These are phyloP conservation scores for Paramecium bursaria DNA, from an alignment of 73 alveolate genomes.

Conservation along the genomic window DNA sequence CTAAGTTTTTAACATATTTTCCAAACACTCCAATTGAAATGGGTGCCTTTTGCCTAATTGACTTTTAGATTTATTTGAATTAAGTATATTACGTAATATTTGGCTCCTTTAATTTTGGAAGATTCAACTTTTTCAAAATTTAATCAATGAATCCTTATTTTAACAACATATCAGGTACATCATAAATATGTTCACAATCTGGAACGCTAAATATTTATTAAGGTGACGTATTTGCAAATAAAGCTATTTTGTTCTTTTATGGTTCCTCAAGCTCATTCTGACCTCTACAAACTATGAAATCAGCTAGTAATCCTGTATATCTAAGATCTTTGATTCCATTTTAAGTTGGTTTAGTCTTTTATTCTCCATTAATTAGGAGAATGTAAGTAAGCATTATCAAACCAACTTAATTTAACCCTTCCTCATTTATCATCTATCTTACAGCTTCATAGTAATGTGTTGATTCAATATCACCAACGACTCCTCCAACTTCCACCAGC, in stretches of 20 bases:
- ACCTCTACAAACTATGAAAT: conserved; percentile 25
- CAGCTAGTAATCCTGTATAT: conserved; percentile 72
- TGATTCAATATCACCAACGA: conserved; percentile 81
- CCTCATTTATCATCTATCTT: conserved; percentile 63
- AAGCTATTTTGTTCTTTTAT: conserved; percentile 5
- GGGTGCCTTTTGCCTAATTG: background rate
- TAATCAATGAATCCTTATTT: background rate
- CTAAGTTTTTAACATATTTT: conserved; percentile 42
- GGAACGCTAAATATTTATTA: conserved; percentile 29
- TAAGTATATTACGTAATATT: conserved; percentile 8
- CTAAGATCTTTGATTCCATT: conserved; percentile 76
- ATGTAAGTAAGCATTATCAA: conserved; percentile 70
- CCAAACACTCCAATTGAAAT: conserved; percentile 25
- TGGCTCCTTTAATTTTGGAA: background rate
- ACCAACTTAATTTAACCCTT: conserved; percentile 69
- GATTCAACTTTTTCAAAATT: background rate
- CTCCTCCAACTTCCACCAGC: conserved; percentile 81
- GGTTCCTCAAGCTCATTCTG: background rate
- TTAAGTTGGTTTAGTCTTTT: conserved; percentile 78
- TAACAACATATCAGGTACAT: conserved; percentile 21
- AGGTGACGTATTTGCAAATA: conserved; percentile 26
- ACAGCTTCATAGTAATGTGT: conserved; percentile 74
- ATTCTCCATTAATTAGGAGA: conserved; percentile 69
- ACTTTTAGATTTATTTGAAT: background rate
- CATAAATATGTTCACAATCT: conserved; percentile 25